phyloP scores from a whole-genome alignment of 768 basidiomycete species.

The Lactarius trivialis region DNA sequence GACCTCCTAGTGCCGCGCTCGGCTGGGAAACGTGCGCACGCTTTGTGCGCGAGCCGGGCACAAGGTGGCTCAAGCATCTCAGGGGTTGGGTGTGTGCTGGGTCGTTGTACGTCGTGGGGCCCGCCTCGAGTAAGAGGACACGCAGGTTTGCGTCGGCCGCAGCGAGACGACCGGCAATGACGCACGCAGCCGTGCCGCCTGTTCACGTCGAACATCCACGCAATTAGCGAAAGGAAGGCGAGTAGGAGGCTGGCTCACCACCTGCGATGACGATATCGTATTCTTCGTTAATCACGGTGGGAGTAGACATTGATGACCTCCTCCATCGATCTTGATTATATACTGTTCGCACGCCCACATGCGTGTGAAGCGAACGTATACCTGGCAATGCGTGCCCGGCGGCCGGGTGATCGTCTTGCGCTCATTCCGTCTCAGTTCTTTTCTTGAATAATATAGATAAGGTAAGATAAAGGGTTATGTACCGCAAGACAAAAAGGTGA shows the following conservation, averaged over 20 bases:
- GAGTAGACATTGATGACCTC: neutral
- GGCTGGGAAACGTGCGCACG: conserved; percentile 35
- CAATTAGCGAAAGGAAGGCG: neutral
- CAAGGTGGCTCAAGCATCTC: conserved; percentile 40
- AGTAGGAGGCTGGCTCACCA: conserved; percentile 18
- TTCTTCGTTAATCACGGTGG: neutral
- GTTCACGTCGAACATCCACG: neutral
- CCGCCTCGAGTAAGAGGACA: conserved; percentile 56
- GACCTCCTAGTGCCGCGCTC: conserved; percentile 40
- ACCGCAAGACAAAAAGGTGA: too few relatives aligned
- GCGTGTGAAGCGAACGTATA: neutral
- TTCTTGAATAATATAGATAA: too few relatives aligned
- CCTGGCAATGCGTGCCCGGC: too few relatives aligned
- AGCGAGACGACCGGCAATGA: conserved; percentile 49
- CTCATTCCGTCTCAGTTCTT: too few relatives aligned
- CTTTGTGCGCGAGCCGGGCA: conserved; percentile 36
- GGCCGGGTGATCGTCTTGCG: too few relatives aligned
- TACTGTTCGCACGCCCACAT: neutral
- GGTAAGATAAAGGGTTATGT: too few relatives aligned
- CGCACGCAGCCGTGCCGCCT: conserved; percentile 46
- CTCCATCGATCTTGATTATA: neutral
- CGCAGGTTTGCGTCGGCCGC: conserved; percentile 46
- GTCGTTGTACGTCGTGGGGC: conserved; percentile 42
- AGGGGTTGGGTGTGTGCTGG: conserved; percentile 48
- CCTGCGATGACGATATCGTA: conserved; percentile 20